Conservation (phyloP, 148 eudicot genomes). For the Gaultheria prostrata region DNA sequence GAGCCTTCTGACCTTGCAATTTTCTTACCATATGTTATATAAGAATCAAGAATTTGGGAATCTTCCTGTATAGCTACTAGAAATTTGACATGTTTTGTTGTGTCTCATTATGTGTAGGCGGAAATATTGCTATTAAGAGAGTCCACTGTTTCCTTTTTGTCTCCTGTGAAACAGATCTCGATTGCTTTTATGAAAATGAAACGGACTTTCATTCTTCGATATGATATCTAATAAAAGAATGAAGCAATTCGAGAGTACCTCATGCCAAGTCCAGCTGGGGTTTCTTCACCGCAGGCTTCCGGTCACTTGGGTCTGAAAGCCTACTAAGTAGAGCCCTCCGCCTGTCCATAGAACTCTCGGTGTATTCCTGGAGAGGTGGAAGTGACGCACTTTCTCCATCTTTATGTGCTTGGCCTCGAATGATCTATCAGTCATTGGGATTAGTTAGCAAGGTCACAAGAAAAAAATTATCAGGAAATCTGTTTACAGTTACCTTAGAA, state of each 20-base stretch:
- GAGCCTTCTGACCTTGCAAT: not conserved
- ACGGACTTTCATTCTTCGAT: too few relatives aligned
- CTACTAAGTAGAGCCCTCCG: conserved; percentile 37
- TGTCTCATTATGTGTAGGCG: not conserved
- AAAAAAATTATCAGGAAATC: not conserved
- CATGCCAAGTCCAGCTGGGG: conserved; percentile 49
- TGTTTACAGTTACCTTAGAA: conserved; percentile 61
- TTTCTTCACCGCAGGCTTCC: conserved; percentile 33
- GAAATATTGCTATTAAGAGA: not conserved
- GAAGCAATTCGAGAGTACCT: conserved; percentile 2
- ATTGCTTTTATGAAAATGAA: not conserved
- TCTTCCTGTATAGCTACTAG: not conserved
- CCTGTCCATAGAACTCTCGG: conserved; percentile 54
- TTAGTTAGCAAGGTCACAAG: not conserved
- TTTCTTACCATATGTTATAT: not conserved
- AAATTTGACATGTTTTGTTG: too few relatives aligned
- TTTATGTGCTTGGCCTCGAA: conserved; percentile 56
- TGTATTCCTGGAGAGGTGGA: conserved; percentile 74
- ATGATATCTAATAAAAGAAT: too few relatives aligned
- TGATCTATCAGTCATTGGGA: conserved; percentile 41
- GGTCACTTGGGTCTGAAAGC: conserved; percentile 41
- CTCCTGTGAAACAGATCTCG: not conserved
- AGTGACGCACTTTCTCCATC: conserved; percentile 50
- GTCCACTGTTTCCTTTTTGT: not conserved
- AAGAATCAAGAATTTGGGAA: too few relatives aligned